Evolutionary conservation across 257 asterid genomes (phyloP), one percentile per base, ranked within the genome.

Genomic region (Gardenia jasminoides): DNA sequence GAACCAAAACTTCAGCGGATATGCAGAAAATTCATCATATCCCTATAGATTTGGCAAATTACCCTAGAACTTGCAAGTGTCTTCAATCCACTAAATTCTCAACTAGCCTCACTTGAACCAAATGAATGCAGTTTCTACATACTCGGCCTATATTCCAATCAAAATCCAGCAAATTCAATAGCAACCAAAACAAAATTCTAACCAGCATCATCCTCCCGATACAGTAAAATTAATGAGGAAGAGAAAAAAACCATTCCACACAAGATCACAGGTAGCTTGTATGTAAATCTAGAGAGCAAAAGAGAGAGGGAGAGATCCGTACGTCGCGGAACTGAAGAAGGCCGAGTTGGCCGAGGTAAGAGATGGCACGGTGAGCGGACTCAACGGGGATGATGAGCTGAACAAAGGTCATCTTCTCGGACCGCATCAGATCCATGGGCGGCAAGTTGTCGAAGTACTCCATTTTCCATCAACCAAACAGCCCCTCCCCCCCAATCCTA

Each of bases 361-460:
- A 88, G 77, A 96, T 79, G 78, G 98, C 97, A 73, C 94, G 97
- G 84, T 93, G 98, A 85, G 97, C 97, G 22, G 99, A 91, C 82
- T 96, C 98, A 76, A 92, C 93, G 44, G 99, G 99, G 65, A 96
- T 89, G 67, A 96, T 96, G 79, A 96, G 97, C 78, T 93, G 99
- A 83, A 90, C 97, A 41, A 86, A 87, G 76, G 89, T 88, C 99
- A 96, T 93, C 93, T 90, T 88, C 93, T 96, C 98, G 82, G 98
- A 94, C 84, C 98, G 97, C 97, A 94, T 94, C 96, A 94, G 97
- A 92, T 94, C 98, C 98, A 94, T 91, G 78, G 83, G 74, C 28
- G 98, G 93, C 84, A 92, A 87, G 76, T 86, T 91, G 84, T 86
- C 87, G 67, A 92, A 83, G 88, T 76, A 91, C 88, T 91, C 92